Conservation (phyloP, 495 filamentous ascomycete species). For the Aspergillus egyptiacus region DNA sequence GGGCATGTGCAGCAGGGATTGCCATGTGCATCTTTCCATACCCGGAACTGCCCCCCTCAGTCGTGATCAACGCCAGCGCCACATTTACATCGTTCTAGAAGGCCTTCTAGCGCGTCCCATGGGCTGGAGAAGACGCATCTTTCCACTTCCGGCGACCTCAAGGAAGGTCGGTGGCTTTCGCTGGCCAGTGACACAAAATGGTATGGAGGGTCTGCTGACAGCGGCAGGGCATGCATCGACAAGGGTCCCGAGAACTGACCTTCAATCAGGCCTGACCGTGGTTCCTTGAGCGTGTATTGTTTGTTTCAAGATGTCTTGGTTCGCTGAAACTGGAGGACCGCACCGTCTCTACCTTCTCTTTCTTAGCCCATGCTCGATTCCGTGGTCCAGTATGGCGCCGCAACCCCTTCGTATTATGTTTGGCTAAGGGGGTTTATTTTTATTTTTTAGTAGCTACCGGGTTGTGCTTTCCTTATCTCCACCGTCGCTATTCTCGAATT, state of each 20-base stretch:
- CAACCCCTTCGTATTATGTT: no score
- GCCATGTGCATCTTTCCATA: not conserved
- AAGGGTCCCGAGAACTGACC: not conserved
- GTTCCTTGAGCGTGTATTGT: not conserved
- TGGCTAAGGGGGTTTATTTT: not conserved
- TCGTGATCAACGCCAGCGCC: not conserved
- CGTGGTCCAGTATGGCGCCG: slow-evolving; percentile 4
- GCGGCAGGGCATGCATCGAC: not conserved
- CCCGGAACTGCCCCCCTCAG: not conserved
- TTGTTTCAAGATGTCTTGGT: slow-evolving; percentile 7
- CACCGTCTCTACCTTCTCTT: not conserved
- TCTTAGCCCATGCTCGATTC: not conserved
- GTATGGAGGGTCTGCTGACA: slow-evolving; percentile 8
- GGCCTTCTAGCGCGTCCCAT: not conserved
- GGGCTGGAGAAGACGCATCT: not conserved
- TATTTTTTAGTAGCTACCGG: slow-evolving; percentile 2
- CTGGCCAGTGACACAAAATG: not conserved
- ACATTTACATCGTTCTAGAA: slow-evolving; percentile 11
- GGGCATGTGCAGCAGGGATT: not conserved
- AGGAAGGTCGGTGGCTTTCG: not conserved
- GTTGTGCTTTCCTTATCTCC: not conserved
- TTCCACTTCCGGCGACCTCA: not conserved
- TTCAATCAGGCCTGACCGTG: not conserved
- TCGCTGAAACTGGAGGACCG: not conserved
- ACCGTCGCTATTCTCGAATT: not conserved